These are phyloP conservation scores for Gamarada debralockiae DNA, from an alignment of 495 filamentous ascomycete genomes.

Conservation along the genomic window DNA sequence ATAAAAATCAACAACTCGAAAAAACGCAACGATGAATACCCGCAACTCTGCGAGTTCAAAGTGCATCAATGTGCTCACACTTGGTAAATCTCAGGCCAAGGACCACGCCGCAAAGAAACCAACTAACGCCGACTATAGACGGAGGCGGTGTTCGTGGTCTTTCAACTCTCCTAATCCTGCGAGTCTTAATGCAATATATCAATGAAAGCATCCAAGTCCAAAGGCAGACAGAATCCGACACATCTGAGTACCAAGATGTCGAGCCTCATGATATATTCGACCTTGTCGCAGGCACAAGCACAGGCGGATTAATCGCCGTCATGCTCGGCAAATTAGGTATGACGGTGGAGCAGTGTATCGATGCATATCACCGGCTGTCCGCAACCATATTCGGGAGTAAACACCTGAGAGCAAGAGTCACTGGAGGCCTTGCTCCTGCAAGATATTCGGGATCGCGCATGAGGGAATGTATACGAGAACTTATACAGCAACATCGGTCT, in stretches of 20 bases:
- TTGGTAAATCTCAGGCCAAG: slow-evolving; percentile 6
- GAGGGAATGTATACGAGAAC: not conserved
- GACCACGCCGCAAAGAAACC: not conserved
- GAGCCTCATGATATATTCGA: slow-evolving; percentile 31
- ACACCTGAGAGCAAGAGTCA: slow-evolving; percentile 10
- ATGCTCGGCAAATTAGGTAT: slow-evolving; percentile 22
- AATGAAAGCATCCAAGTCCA: slow-evolving; percentile 36
- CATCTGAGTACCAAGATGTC: slow-evolving; percentile 8
- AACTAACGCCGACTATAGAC: slow-evolving; percentile 39
- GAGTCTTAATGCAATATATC: slow-evolving; percentile 40
- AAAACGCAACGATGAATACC: slow-evolving; percentile 7
- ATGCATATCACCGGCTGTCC: slow-evolving; percentile 9
- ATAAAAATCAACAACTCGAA: slow-evolving; percentile 4
- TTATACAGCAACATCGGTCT: slow-evolving; percentile 1
- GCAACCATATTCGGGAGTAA: slow-evolving; percentile 11
- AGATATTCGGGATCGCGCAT: slow-evolving; percentile 10
- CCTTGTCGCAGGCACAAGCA: slow-evolving; percentile 34
- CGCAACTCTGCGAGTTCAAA: slow-evolving; percentile 5
- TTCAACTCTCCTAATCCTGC: slow-evolving; percentile 47
- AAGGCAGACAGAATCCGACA: slow-evolving; percentile 33
- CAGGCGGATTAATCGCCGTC: slow-evolving; percentile 28
- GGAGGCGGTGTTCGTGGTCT: slow-evolving; percentile 55
- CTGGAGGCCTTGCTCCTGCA: slow-evolving; percentile 9
- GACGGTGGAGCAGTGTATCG: slow-evolving; percentile 20
- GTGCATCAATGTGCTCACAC: slow-evolving; percentile 13